Percentiles rank a stretch among this genome's conserved stretches.
These are phyloP conservation scores for Elsinoe arachidis DNA, from an alignment of 2,329 filamentous ascomycete species.

Conservation along the genomic window DNA sequence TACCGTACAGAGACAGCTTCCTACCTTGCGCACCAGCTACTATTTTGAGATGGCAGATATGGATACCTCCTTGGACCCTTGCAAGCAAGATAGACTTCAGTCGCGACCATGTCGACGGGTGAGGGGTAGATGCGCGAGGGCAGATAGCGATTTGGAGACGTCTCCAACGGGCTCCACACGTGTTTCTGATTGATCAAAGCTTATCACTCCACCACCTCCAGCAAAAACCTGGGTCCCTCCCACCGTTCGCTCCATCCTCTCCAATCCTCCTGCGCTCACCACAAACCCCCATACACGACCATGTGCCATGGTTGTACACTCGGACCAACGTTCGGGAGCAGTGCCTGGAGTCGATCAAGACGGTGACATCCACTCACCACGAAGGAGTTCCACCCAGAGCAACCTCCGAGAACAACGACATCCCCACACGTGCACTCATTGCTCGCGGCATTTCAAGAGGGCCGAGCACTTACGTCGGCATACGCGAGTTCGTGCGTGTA, in stretches of 20 bases:
- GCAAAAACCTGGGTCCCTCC: not conserved
- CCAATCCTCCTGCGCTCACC: not conserved
- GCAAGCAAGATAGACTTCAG: not conserved
- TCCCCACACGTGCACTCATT: not conserved
- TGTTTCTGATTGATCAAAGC: not conserved
- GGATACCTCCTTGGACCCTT: not conserved
- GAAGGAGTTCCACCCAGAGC: not conserved
- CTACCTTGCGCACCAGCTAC: not conserved
- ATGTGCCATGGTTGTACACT: not conserved
- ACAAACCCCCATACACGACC: not conserved
- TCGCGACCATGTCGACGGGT: not conserved
- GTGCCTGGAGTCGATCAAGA: not conserved
- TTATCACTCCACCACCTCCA: conserved; percentile 1
- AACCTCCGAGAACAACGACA: not conserved
- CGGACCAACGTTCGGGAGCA: not conserved
- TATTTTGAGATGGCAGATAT: not conserved
- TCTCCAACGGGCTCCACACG: not conserved
- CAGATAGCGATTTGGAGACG: not conserved
- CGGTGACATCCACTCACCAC: not conserved
- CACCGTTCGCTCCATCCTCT: not conserved
- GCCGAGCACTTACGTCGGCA: conserved; percentile 2
- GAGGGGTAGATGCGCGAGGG: not conserved
- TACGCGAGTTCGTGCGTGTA: not conserved
- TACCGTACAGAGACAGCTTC: not conserved
- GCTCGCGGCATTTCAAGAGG: conserved; percentile 7